These are phyloP conservation scores for Adansonia grandidieri DNA, from an alignment of 441 rosid genomes.

Conservation along the genomic window DNA sequence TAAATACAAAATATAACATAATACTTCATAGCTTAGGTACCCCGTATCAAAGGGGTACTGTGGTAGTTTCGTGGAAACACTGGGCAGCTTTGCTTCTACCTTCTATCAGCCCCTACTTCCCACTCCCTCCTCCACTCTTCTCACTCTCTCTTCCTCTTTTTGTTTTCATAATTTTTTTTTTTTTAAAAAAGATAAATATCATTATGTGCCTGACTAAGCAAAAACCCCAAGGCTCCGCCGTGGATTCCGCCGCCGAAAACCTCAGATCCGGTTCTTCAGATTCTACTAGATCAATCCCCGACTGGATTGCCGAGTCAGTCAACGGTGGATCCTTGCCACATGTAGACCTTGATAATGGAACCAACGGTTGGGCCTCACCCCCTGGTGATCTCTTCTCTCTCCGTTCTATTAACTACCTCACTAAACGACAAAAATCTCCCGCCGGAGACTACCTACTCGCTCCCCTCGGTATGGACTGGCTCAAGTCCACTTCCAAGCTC, in stretches of 20 bases:
- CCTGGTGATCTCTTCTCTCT: conserved; percentile 76
- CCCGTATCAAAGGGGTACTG: not conserved
- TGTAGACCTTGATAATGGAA: conserved; percentile 67
- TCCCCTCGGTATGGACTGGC: conserved; percentile 94
- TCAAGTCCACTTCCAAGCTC: conserved; percentile 58
- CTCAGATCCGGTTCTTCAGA: conserved; percentile 34
- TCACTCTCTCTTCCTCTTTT: not conserved
- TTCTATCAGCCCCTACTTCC: not conserved
- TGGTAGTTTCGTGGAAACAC: conserved; percentile 26
- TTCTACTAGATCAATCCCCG: conserved; percentile 28
- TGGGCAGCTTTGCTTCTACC: conserved; percentile 13
- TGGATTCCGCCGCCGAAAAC: conserved; percentile 30
- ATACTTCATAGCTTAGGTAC: too few species aligned
- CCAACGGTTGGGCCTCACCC: conserved; percentile 86
- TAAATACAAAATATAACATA: too few species aligned
- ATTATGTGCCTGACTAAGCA: conserved; percentile 54
- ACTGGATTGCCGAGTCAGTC: conserved; percentile 66
- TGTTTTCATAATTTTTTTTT: not conserved
- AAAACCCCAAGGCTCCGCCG: conserved; percentile 42
- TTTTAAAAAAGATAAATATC: not conserved
- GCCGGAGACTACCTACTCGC: conserved; percentile 73
- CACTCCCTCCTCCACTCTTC: not conserved
- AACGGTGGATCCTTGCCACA: conserved; percentile 64
- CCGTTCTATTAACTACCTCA: conserved; percentile 61
- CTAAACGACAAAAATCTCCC: conserved; percentile 64